Evolutionary conservation across 495 filamentous ascomycete species (phyloP).

Genomic region (Neurospora sp.): DNA sequence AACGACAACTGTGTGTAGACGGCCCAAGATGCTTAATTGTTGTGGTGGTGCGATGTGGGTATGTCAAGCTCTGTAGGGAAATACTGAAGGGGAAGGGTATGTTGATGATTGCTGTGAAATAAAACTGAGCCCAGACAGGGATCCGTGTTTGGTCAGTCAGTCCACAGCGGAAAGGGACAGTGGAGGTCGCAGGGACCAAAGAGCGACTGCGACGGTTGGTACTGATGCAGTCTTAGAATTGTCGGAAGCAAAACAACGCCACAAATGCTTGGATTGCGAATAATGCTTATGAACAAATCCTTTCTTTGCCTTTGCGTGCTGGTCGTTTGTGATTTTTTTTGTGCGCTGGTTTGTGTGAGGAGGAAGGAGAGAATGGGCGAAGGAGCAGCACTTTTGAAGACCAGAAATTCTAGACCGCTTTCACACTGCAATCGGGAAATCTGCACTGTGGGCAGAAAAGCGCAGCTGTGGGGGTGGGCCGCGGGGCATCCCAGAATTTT

Average conservation of each 20-base stretch:
- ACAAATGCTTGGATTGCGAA: not conserved
- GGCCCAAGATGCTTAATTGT: not conserved
- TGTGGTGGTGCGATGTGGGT: not conserved
- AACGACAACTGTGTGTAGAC: not conserved
- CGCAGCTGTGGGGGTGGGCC: not conserved
- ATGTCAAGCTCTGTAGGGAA: not conserved
- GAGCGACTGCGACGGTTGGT: not conserved
- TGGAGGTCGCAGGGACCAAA: not conserved
- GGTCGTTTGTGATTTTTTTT: not conserved
- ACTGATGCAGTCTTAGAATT: not conserved
- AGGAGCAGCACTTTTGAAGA: not conserved
- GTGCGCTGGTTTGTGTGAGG: not conserved
- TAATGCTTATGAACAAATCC: not conserved
- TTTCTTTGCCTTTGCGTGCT: not conserved
- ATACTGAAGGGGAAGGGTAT: not conserved
- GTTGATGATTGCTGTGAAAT: not conserved
- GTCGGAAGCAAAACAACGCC: not conserved
- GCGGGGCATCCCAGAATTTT: not conserved
- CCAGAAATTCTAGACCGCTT: not conserved
- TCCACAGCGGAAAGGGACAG: not conserved
- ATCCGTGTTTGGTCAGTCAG: not conserved
- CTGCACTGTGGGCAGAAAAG: not conserved
- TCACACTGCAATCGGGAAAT: not conserved
- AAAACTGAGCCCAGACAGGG: not conserved
- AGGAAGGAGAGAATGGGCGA: not conserved